Percentiles rank a stretch among this genome's conserved stretches.
These are phyloP conservation scores for Pythium monospermum DNA, from an alignment of 352 stramenopile genomes.

Conservation along the genomic window DNA sequence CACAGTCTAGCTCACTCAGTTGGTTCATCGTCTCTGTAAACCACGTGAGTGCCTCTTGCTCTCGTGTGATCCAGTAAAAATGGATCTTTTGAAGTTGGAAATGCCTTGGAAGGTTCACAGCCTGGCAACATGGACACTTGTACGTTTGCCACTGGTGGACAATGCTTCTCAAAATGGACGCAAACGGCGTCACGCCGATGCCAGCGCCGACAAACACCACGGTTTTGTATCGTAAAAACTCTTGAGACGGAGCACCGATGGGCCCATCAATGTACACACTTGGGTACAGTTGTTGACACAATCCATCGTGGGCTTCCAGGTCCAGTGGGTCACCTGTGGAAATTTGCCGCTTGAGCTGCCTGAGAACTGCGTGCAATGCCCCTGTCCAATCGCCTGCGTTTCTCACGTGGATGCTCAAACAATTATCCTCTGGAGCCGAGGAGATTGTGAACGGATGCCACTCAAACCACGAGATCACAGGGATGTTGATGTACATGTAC, in stretches of 20 bases:
- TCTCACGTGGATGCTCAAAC: conserved; percentile 76
- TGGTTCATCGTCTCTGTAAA: conserved; percentile 88
- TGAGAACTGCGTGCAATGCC: conserved; percentile 48
- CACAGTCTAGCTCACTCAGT: conserved; percentile 65
- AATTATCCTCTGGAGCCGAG: conserved; percentile 78
- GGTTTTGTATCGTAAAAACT: conserved; percentile 72
- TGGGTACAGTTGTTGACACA: conserved; percentile 57
- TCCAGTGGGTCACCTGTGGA: too few relatives aligned
- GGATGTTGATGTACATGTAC: conserved; percentile 89
- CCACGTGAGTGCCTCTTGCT: conserved; percentile 75
- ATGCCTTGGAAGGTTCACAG: conserved; percentile 56
- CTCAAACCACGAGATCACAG: conserved; percentile 70
- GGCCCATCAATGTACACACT: conserved; percentile 72
- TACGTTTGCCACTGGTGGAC: conserved; percentile 73
- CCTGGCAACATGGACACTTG: conserved; percentile 63
- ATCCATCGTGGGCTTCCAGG: too few relatives aligned
- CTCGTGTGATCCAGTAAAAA: conserved; percentile 84
- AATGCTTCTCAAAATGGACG: conserved; percentile 74
- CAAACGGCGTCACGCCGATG: conserved; percentile 81
- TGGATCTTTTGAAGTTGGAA: conserved; percentile 84
- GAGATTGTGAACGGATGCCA: conserved; percentile 93
- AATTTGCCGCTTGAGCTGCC: too few relatives aligned
- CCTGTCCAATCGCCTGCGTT: conserved; percentile 71
- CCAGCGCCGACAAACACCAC: conserved; percentile 70
- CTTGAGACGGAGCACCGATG: conserved; percentile 66